Evolutionary conservation across 2,329 filamentous ascomycete species (phyloP).

Genomic region (Fusarium subtropicale): DNA sequence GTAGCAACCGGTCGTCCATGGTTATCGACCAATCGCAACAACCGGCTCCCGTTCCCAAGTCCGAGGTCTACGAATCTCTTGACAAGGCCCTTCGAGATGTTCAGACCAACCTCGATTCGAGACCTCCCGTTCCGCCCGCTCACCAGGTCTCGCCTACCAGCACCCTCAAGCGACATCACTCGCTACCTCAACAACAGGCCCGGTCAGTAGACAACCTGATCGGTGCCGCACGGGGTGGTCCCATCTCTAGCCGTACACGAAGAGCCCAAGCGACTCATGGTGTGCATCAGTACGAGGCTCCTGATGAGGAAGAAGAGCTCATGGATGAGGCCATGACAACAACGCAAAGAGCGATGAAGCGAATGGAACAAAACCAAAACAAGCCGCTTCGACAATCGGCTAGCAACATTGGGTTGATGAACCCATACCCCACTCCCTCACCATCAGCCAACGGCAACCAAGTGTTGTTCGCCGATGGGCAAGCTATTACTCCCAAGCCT

Average conservation of each 20-base stretch:
- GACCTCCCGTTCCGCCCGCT: constrained; percentile 63
- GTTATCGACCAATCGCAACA: constrained; percentile 72
- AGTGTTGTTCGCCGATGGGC: constrained; percentile 76
- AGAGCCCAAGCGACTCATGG: constrained; percentile 79
- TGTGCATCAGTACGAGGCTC: constrained; percentile 88
- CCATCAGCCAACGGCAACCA: constrained; percentile 86
- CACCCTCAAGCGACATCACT: constrained; percentile 73
- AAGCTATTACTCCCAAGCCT: constrained; percentile 74
- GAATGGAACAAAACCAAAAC: constrained; percentile 65
- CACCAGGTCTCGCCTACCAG: constrained; percentile 63
- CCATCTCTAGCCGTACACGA: constrained; percentile 83
- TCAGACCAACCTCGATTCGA: constrained; percentile 62
- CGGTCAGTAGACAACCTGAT: constrained; percentile 73
- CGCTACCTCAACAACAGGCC: constrained; percentile 70
- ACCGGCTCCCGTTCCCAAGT: constrained; percentile 63
- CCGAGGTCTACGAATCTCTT: constrained; percentile 69
- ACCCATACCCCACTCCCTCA: constrained; percentile 74
- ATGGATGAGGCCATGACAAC: constrained; percentile 88
- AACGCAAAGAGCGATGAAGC: constrained; percentile 79
- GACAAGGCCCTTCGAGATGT: constrained; percentile 68
- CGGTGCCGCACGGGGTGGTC: constrained; percentile 66
- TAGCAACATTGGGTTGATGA: constrained; percentile 70
- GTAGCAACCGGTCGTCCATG: constrained; percentile 86
- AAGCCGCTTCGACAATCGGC: constrained; percentile 69
- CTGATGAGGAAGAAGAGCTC: constrained; percentile 96